Base-by-base conservation (phyloP, 2,329 filamentous ascomycete species). In the Keithomyces neogunnii region DNA sequence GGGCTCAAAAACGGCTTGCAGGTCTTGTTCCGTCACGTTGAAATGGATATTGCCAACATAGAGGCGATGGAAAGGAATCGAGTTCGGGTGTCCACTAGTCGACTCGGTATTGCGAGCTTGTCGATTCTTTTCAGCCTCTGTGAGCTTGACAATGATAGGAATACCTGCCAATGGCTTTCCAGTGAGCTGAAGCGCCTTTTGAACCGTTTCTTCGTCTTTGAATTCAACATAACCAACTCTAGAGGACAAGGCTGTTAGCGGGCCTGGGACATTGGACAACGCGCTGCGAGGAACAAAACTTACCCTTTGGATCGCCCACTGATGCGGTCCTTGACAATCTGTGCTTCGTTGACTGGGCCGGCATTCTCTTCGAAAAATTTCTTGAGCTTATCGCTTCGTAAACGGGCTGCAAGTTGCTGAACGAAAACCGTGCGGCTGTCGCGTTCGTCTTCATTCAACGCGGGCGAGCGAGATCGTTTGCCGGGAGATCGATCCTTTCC, bases 11-110 rank as follows among this genome's bases (percentile, higher is more conserved):
- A 99, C 90, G 67, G 92, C 90, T 76, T 92, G 86, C 59, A 99
- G 77, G 72, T 99, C 95, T 68, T 86, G 84, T 73, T 99, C 93
- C 66, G 90, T 96, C 68, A 99, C 95, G 68, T 90, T 96, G 80
- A 99, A 99, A 75, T 99, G 93, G 61, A 99, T 97, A 69, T 99
- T 99, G 71, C 93, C 93, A 60, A 99, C 92, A 70, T 97, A 99
- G 54, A 99, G 86, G 60, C 95, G 88, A 73, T 99, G 93, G 76
- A 97, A 97, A 29, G 93, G 93, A 53, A 95, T 86, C 55, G 88
- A 86, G 66, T 91, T 91, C 54, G 86, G 84, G 60, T 89, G 82
- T 53, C 73, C 75, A 58, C 78, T 83, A 58, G 79, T 78, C 48
- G 80, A 74, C 61, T 93, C 88, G 49, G 88, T 81, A 57, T 82